Evolutionary conservation across 192 early-diverging fungal genomes (phyloP).

Genomic region (Lobosporangium transversale): DNA sequence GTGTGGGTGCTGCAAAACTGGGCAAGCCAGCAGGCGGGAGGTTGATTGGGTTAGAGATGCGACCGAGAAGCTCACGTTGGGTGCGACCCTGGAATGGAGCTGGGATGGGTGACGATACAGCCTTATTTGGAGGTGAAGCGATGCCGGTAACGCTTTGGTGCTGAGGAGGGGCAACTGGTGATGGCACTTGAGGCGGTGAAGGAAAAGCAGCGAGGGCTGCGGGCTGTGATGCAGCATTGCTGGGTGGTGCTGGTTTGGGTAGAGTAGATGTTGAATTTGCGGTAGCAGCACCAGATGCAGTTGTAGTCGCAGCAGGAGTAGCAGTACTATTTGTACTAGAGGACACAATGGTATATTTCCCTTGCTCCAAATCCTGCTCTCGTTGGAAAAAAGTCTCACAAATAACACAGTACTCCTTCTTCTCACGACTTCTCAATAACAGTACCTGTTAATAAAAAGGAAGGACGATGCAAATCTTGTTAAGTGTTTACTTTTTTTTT

Average conservation of each 20-base stretch:
- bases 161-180: constrained; percentile 20
- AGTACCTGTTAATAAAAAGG: constrained; percentile 29
- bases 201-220: constrained; percentile 5
- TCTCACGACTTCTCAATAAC: constrained; percentile 43
- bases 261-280: constrained; percentile 42
- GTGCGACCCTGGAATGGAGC: constrained; percentile 24
- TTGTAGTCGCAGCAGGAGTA: not conserved
- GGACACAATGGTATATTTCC: constrained; percentile 34
- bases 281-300: not conserved
- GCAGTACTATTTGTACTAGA: constrained; percentile 12
- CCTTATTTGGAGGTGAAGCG: constrained; percentile 17
- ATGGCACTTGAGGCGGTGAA: constrained; percentile 16
- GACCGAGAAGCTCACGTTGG: constrained; percentile 24
- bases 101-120: constrained; percentile 27
- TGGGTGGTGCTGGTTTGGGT: not conserved
- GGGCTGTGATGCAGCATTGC: not conserved
- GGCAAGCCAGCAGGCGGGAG: constrained; percentile 30
- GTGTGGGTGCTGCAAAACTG: constrained; percentile 16
- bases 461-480: not conserved
- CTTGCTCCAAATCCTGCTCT: constrained; percentile 50
- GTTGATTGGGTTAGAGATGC: constrained; percentile 28
- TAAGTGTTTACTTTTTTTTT: not conserved
- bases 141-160: not conserved
- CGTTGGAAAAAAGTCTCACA: constrained; percentile 51
- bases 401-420: constrained; percentile 57